These are phyloP conservation scores for Aspergillus proliferans DNA, from an alignment of 2,329 filamentous ascomycete genomes.

Conservation along the genomic window DNA sequence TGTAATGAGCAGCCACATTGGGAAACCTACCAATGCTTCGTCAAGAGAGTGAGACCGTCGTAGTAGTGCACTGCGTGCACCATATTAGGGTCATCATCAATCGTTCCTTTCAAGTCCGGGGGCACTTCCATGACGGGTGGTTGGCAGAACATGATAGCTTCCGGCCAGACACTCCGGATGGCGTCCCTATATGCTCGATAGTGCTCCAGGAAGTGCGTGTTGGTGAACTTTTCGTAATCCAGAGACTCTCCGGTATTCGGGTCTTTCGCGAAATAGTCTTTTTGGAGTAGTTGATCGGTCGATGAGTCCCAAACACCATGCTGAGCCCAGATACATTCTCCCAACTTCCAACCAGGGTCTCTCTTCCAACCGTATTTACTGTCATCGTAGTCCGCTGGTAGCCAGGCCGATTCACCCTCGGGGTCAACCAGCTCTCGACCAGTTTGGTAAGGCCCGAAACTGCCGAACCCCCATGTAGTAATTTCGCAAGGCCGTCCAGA, in stretches of 20 bases:
- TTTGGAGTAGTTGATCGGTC: constrained; percentile 69
- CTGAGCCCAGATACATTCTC: constrained; percentile 95
- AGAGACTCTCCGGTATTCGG: constrained; percentile 67
- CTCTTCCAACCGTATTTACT: constrained; percentile 84
- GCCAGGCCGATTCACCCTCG: constrained; percentile 76
- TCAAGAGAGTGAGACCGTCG: constrained; percentile 92
- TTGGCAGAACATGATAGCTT: constrained; percentile 84
- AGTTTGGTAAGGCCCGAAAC: constrained; percentile 84
- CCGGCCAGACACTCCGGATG: constrained; percentile 68
- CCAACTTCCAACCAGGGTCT: constrained; percentile 80
- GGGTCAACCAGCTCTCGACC: constrained; percentile 80
- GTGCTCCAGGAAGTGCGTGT: constrained; percentile 83
- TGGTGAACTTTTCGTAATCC: constrained; percentile 80
- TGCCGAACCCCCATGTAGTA: constrained; percentile 88
- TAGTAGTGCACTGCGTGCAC: constrained; percentile 95
- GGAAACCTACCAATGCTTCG: constrained; percentile 72
- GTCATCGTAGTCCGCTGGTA: constrained; percentile 77
- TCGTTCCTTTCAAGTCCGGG: constrained; percentile 76
- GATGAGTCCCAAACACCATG: constrained; percentile 89
- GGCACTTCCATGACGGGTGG: constrained; percentile 88
- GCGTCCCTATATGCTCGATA: constrained; percentile 70
- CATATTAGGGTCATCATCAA: constrained; percentile 82
- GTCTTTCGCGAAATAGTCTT: constrained; percentile 80
- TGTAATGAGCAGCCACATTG: neutral
- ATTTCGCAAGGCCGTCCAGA: constrained; percentile 85